Percentiles rank a stretch among this genome's conserved stretches.
phyloP scores from a whole-genome alignment of 495 filamentous ascomycete species.

The Pyrenopolyporus hunteri region DNA sequence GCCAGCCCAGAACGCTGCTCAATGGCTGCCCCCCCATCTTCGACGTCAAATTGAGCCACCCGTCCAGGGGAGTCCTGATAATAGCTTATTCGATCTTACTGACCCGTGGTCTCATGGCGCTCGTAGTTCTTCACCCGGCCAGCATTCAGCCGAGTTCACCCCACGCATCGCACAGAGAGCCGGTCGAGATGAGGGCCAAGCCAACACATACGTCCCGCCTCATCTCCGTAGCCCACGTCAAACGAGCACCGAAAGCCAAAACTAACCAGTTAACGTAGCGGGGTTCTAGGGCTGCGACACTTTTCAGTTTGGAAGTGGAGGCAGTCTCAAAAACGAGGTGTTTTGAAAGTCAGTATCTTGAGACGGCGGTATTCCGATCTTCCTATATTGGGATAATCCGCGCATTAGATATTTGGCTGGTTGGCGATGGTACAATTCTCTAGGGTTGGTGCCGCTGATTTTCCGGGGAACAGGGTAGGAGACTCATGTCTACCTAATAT shows the following conservation, averaged over 20 bases:
- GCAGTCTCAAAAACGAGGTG: background rate
- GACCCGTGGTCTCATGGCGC: too few species aligned
- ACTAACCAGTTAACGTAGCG: too few species aligned
- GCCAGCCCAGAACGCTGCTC: background rate
- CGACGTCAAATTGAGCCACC: background rate
- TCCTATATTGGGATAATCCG: background rate
- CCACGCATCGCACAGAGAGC: background rate
- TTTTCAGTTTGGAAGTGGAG: background rate
- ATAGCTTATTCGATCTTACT: background rate
- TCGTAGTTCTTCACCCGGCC: too few species aligned
- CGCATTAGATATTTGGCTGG: too few species aligned
- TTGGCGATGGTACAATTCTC: too few species aligned
- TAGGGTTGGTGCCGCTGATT: too few species aligned
- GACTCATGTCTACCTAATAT: too few species aligned
- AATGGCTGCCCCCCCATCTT: background rate
- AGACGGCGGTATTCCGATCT: background rate
- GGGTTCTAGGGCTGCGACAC: background rate
- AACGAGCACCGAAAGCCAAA: too few species aligned
- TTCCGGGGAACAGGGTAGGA: too few species aligned
- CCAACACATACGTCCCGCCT: background rate
- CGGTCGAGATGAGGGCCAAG: background rate
- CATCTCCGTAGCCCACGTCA: slow-evolving; percentile 8
- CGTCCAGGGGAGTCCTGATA: background rate
- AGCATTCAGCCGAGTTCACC: too few species aligned
- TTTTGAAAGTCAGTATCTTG: background rate